Conservation (phyloP, 1,284 basidiomycete genomes). For the Ceratobasidium sp. region DNA sequence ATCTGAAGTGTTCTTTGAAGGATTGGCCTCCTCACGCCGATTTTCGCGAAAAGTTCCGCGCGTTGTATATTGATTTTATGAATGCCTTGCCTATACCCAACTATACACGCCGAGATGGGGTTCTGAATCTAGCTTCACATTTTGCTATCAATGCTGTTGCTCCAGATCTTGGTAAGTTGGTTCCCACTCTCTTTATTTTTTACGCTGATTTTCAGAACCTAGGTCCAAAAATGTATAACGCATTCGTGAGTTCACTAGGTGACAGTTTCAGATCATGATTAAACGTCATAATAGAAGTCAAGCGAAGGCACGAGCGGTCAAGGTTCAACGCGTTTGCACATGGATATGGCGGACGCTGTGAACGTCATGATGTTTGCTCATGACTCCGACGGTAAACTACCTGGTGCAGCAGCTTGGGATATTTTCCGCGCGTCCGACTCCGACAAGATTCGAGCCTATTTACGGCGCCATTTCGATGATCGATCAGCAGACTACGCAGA, state of each 20-base stretch:
- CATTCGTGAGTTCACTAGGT: slow-evolving; percentile 54
- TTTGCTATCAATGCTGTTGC: slow-evolving; percentile 86
- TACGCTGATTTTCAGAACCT: neutral
- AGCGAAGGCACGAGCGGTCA: slow-evolving; percentile 73
- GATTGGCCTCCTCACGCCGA: slow-evolving; percentile 93
- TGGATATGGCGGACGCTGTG: slow-evolving; percentile 64
- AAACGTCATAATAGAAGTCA: slow-evolving; percentile 73
- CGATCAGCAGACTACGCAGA: slow-evolving; percentile 64
- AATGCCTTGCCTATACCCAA: slow-evolving; percentile 86
- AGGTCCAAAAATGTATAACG: slow-evolving; percentile 66
- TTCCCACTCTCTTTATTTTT: neutral
- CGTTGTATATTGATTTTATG: slow-evolving; percentile 88
- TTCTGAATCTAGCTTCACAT: slow-evolving; percentile 87
- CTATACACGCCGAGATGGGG: slow-evolving; percentile 61
- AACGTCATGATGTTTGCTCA: slow-evolving; percentile 90
- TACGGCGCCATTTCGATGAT: slow-evolving; percentile 63
- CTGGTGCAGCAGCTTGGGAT: slow-evolving; percentile 75
- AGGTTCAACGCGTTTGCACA: slow-evolving; percentile 89
- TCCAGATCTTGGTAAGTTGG: slow-evolving; percentile 81
- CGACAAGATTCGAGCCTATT: too few relatives aligned
- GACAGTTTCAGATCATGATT: neutral
- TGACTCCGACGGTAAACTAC: slow-evolving; percentile 69
- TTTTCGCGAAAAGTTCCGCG: slow-evolving; percentile 85
- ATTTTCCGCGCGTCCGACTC: too few relatives aligned
- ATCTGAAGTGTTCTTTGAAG: slow-evolving; percentile 57